A percentile compares a stretch with the other conserved stretches of the same genome.
phyloP scores from a whole-genome alignment of 2,329 filamentous ascomycete species.

The Phialophora chinensis region DNA sequence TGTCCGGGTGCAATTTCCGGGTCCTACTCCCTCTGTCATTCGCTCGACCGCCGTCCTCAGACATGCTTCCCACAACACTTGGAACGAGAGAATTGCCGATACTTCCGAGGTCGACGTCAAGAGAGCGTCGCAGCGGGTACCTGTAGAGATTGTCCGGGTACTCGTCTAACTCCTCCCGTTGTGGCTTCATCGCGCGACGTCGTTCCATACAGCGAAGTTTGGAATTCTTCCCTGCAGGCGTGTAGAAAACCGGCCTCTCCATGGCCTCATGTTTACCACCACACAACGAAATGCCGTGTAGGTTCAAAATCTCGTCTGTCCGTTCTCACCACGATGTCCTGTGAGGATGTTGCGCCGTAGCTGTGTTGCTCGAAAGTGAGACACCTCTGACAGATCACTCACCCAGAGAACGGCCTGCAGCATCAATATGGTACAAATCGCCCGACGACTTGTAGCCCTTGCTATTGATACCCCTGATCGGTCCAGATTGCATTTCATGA shows the following conservation, averaged over 20 bases:
- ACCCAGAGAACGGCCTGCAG: not conserved
- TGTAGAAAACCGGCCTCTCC: not conserved
- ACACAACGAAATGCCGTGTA: not conserved
- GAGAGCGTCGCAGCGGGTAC: not conserved
- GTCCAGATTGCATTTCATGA: not conserved
- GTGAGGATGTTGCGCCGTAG: not conserved
- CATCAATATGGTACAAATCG: not conserved
- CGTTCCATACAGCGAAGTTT: not conserved
- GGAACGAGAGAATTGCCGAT: not conserved
- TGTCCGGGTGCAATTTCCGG: not conserved
- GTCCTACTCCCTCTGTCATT: not conserved
- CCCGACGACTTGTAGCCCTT: not conserved
- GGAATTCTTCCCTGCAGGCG: not conserved
- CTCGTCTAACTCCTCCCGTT: not conserved
- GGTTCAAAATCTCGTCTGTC: not conserved
- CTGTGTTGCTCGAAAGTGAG: not conserved
- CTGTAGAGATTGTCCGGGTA: not conserved
- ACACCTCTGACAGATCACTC: not conserved
- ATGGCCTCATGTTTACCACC: not conserved
- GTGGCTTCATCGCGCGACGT: not conserved
- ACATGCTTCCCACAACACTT: not conserved
- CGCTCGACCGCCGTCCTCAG: not conserved
- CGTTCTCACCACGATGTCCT: not conserved
- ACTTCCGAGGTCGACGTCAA: slow-evolving; percentile 1
- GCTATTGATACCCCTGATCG: not conserved